Conservation (phyloP, 352 stramenopile species). For the Achlya hypogyna region DNA sequence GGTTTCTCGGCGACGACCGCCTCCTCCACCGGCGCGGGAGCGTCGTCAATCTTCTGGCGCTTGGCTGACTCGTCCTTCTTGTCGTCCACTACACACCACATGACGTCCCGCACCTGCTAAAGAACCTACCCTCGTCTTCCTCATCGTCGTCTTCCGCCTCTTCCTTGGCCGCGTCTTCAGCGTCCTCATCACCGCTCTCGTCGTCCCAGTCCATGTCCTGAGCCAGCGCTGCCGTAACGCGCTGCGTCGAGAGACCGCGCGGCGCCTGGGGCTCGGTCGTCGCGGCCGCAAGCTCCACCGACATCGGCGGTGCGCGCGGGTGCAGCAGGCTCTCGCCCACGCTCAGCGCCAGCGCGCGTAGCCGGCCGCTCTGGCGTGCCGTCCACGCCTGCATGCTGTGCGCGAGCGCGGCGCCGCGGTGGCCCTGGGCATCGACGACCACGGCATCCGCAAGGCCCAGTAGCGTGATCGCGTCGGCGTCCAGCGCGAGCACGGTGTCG, state of each 20-base stretch:
- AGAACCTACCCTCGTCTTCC: slow-evolving; percentile 17
- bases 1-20: slow-evolving; percentile 23
- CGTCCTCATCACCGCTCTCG: slow-evolving; percentile 5
- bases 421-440: slow-evolving; percentile 41
- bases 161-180: slow-evolving; percentile 21
- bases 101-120: not conserved
- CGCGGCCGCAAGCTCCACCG: slow-evolving; percentile 34
- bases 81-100: slow-evolving; percentile 23
- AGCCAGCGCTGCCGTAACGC: slow-evolving; percentile 22
- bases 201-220: slow-evolving; percentile 36
- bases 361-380: slow-evolving; percentile 19
- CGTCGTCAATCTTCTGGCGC: slow-evolving; percentile 21
- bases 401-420: slow-evolving; percentile 47
- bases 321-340: slow-evolving; percentile 61
- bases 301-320: slow-evolving; percentile 56
- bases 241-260: not conserved
- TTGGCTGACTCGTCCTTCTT: slow-evolving; percentile 28
- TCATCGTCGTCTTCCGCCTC: slow-evolving; percentile 20
- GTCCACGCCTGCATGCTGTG: slow-evolving; percentile 48
- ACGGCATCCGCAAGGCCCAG: slow-evolving; percentile 43
- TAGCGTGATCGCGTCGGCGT: not conserved
- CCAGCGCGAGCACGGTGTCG: not conserved
- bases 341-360: slow-evolving; percentile 37
- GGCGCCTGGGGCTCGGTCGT: slow-evolving; percentile 13
- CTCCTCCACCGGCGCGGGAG: not conserved